Conservation (phyloP, 2,329 filamentous ascomycete genomes). For the Beauveria pseudobassiana region DNA sequence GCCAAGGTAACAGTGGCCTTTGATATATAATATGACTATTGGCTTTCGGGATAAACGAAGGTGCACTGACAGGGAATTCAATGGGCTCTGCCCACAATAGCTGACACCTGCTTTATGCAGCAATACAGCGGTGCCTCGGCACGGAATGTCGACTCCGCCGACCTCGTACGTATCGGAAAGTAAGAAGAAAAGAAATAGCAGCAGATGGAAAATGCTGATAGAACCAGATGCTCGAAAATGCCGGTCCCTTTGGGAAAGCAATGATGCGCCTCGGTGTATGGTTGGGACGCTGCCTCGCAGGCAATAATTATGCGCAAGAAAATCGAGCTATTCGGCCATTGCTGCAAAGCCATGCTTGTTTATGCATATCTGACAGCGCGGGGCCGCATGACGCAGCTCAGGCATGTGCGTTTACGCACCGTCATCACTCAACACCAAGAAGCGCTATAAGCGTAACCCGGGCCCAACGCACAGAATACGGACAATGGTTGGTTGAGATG, state of each 20-base stretch:
- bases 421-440: neutral
- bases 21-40: too few relatives aligned
- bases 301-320: too few relatives aligned
- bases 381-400: neutral
- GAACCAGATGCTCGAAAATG: too few relatives aligned
- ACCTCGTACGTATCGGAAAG: too few relatives aligned
- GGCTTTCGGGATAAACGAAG: too few relatives aligned
- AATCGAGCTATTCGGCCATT: neutral
- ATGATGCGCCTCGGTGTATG: too few relatives aligned
- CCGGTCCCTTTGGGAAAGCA: too few relatives aligned
- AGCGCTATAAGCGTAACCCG: too few relatives aligned
- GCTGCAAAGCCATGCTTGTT: neutral
- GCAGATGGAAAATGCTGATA: too few relatives aligned
- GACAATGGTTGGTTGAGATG: neutral
- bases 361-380: neutral
- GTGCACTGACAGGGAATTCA: neutral
- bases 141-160: neutral
- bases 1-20: too few relatives aligned
- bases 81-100: neutral
- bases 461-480: neutral
- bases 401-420: neutral
- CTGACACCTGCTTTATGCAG: neutral
- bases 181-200: too few relatives aligned
- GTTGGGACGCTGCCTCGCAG: too few relatives aligned
- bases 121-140: neutral